Evolutionary conservation across 768 basidiomycete species (phyloP), one percentile per base, ranked within the genome.

Genomic region (Erythrobasidium yunnanense): DNA sequence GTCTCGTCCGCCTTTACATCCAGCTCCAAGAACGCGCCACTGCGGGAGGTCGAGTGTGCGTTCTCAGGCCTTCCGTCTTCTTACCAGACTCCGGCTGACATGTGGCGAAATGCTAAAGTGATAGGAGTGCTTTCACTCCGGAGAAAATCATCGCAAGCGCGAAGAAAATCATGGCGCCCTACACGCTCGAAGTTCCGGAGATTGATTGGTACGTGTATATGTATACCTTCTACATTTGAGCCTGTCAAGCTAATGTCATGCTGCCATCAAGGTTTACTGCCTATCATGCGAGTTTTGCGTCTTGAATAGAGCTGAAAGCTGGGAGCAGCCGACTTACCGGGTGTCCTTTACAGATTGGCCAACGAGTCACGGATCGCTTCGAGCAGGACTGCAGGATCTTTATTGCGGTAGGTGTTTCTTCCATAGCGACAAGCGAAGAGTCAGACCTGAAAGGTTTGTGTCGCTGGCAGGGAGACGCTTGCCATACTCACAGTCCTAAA

Each of bases 361-460:
- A 88, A 71, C 82, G 86, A 13, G 83, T 88, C 1, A 85, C 86
- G 4, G 81, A 84, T 4, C 78, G 76, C 11, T 88, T 81, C 74
- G 82, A 82, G 23, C 75, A 80, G 1, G 73, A 81, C n/a, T 80
- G 85, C 1, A 81, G 87, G 0, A 80, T 87, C 1, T 87, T 88
- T 74, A 87, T 88, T 62, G 84, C 82, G 0, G 87, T 87, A 0
- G 87, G 87, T 73, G 86, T 85, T 0, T 86, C 5, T 84, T 72
- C 84, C 83, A 0, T 83, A 84, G 74, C 84, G 82, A 0, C 83
- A 83, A 1, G 29, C 13, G 22, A 8, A 4, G 22, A 35, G 32
- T 20, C n/a, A 1, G 2, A 18, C 52, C 25, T 1, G 29, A 4
- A 25, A 20, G 2, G 17, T 25, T 13, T 25, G 27, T 25, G 3